phyloP scores from a whole-genome alignment of 2,329 filamentous ascomycete species.

The Phialophora expanda region DNA sequence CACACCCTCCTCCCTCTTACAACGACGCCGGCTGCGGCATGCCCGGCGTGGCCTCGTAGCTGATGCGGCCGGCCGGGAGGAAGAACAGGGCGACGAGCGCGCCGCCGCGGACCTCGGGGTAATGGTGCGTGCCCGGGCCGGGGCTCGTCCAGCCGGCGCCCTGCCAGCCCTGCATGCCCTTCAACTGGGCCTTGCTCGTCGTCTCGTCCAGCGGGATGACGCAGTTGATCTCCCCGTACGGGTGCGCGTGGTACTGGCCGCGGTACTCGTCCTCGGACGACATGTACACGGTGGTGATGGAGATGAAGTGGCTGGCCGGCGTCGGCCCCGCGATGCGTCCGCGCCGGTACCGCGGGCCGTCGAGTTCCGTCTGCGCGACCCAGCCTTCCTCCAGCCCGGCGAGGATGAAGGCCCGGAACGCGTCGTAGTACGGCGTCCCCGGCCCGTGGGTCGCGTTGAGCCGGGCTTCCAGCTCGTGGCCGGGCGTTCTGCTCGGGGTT shows the following conservation, averaged over 20 bases:
- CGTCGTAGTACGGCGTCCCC: slow-evolving; percentile 52
- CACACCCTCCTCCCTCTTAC: background rate
- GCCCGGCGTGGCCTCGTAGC: slow-evolving; percentile 35
- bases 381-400: slow-evolving; percentile 53
- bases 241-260: slow-evolving; percentile 61
- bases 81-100: slow-evolving; percentile 61
- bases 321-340: slow-evolving; percentile 55
- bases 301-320: slow-evolving; percentile 57
- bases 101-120: slow-evolving; percentile 59
- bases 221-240: slow-evolving; percentile 63
- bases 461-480: slow-evolving; percentile 52
- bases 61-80: slow-evolving; percentile 60
- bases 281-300: slow-evolving; percentile 65
- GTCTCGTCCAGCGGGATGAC: slow-evolving; percentile 57
- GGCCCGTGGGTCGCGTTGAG: slow-evolving; percentile 55
- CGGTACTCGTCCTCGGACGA: slow-evolving; percentile 56
- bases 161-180: slow-evolving; percentile 63
- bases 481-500: slow-evolving; percentile 49
- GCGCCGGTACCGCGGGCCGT: slow-evolving; percentile 56
- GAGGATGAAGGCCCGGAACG: slow-evolving; percentile 49
- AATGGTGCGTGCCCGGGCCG: slow-evolving; percentile 63
- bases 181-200: slow-evolving; percentile 53
- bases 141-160: slow-evolving; percentile 62
- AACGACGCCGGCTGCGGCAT: slow-evolving; percentile 30
- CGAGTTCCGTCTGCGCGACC: slow-evolving; percentile 52